Conservation (phyloP, 495 filamentous ascomycete genomes). For the Cenococcum geophilum region DNA sequence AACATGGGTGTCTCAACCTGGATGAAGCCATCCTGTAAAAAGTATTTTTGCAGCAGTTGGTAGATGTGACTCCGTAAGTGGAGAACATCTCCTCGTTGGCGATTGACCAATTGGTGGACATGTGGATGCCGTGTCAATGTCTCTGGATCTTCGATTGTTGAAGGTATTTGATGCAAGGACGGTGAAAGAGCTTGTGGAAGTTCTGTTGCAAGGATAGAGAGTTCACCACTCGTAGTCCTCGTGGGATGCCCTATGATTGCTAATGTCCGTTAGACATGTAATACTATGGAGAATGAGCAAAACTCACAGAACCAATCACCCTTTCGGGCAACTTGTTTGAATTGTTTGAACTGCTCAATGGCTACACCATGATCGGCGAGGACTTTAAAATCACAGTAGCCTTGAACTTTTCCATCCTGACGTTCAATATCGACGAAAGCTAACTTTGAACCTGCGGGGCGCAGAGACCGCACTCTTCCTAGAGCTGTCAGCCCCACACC, state of each 20-base stretch:
- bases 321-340: constrained; percentile 53
- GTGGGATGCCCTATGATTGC: constrained; percentile 62
- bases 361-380: constrained; percentile 42
- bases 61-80: constrained; percentile 68
- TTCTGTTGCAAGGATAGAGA: constrained; percentile 62
- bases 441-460: constrained; percentile 61
- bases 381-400: constrained; percentile 59
- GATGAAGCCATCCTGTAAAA: constrained; percentile 63
- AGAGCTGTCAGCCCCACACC: constrained; percentile 25
- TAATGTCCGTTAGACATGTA: constrained; percentile 12
- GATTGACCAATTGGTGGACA: constrained; percentile 74
- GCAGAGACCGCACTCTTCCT: constrained; percentile 61
- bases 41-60: constrained; percentile 64
- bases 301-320: constrained; percentile 75
- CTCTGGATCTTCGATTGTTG: constrained; percentile 57
- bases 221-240: constrained; percentile 65
- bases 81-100: constrained; percentile 56
- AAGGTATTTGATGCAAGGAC: constrained; percentile 67
- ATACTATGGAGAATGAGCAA: constrained; percentile 8
- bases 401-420: constrained; percentile 58
- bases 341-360: constrained; percentile 50
- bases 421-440: constrained; percentile 78
- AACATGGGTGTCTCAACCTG: constrained; percentile 90
- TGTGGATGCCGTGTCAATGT: constrained; percentile 63
- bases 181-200: constrained; percentile 69